These are phyloP conservation scores for Mrakia gelida DNA, from an alignment of 768 basidiomycete species.

Conservation along the genomic window DNA sequence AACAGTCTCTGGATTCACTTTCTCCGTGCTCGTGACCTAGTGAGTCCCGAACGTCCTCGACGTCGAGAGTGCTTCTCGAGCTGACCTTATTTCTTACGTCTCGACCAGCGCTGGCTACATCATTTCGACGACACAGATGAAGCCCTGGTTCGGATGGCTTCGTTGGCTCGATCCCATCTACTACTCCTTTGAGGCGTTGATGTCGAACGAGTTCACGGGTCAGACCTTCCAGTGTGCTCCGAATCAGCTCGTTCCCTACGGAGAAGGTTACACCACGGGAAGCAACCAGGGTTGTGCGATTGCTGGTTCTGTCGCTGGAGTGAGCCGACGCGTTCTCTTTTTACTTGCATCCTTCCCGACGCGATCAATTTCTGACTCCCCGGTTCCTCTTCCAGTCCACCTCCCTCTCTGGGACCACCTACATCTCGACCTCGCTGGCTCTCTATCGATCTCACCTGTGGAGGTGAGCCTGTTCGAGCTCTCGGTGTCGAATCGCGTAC, in stretches of 20 bases:
- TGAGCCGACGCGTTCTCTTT: constrained; percentile 37
- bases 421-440: constrained; percentile 16
- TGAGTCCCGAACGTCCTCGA: too few species aligned
- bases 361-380: not conserved
- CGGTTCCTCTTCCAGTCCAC: not conserved
- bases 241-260: constrained; percentile 38
- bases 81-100: too few species aligned
- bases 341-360: constrained; percentile 36
- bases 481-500: too few species aligned
- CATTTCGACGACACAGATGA: constrained; percentile 40
- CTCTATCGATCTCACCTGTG: too few species aligned
- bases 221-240: constrained; percentile 52
- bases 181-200: constrained; percentile 69
- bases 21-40: constrained; percentile 15
- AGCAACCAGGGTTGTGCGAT: constrained; percentile 22
- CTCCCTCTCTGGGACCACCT: constrained; percentile 33
- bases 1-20: constrained; percentile 16
- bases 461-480: too few species aligned
- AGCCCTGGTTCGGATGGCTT: constrained; percentile 49
- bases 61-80: too few species aligned
- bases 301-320: constrained; percentile 8
- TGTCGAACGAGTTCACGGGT: constrained; percentile 80
- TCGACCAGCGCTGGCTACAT: constrained; percentile 27
- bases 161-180: constrained; percentile 69
- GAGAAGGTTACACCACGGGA: constrained; percentile 37